Evolutionary conservation across 345 rosid species (phyloP), one percentile per base, ranked within the genome.

Genomic region (Brassica incana): DNA sequence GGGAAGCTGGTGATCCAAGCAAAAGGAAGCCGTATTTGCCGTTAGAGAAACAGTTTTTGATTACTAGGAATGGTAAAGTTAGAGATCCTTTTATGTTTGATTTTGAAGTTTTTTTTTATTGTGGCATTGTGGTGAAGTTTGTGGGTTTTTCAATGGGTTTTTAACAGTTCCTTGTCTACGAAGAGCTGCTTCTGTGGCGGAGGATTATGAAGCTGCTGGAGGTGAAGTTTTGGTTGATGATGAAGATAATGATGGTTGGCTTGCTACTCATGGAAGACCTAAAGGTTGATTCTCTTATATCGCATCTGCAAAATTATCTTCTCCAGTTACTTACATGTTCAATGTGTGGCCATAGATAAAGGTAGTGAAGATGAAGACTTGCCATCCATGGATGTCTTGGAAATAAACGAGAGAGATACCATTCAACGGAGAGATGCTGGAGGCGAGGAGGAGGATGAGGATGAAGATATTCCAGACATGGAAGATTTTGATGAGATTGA

Each of bases 231-330:
- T 90, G 70, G 88, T 92, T 71, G 98, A 94, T 76, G 84, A 88
- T 83, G 98, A 94, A 81, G 97, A 94, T 76, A 84, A 88, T 83
- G 98, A 94, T 78, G 98, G 96, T 71, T 94, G 98, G 98, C 79
- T 92, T 67, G 98, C 98, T n/a, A 94, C 98, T 73, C 97, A 94
- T 69, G 98, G 98, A 59, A 92, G 86, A 79, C 98, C 97, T 33
- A 90, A 87, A 92, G 98, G 98, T 94, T 54, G 16, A 8, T 56
- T 65, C 38, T 65, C 6, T 43, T 5, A 10, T 32, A 12, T 38
- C 5, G 7, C 40, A 15, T 65, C 3, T 33, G 56, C 23, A 40
- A 25, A 3, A n/a, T 23, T 5, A 43, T 45, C 38, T 38, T 40
- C 32, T 32, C 43, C 6, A 10, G 64, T 74, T 59, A 30, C 67